Evolutionary conservation across 2,329 filamentous ascomycete genomes (phyloP).

Genomic region (Fusarium annulatum): DNA sequence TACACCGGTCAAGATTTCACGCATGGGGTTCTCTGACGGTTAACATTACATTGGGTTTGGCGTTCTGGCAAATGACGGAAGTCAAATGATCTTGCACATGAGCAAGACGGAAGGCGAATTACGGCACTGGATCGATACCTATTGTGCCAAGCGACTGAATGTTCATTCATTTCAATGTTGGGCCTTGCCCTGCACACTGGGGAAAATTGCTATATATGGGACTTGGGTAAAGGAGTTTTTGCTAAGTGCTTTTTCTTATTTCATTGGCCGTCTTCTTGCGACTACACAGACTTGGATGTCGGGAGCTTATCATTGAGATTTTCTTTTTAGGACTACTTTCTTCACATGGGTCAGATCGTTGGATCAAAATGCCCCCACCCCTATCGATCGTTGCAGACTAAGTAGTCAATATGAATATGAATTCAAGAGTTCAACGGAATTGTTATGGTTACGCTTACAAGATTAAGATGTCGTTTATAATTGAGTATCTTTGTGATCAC

Average conservation of each 20-base stretch:
- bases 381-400: slow-evolving; percentile 40
- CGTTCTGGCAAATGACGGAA: slow-evolving; percentile 43
- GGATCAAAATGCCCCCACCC: slow-evolving; percentile 22
- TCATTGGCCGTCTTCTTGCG: slow-evolving; percentile 13
- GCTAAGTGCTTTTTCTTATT: slow-evolving; percentile 22
- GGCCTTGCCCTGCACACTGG: slow-evolving; percentile 17
- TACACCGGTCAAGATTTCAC: slow-evolving; percentile 15
- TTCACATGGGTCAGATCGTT: slow-evolving; percentile 8
- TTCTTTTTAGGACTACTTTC: not conserved
- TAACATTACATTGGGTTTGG: slow-evolving; percentile 41
- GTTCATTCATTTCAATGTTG: slow-evolving; percentile 35
- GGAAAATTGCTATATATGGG: slow-evolving; percentile 35
- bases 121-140: slow-evolving; percentile 27
- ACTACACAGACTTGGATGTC: slow-evolving; percentile 16
- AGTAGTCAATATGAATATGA: slow-evolving; percentile 32
- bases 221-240: slow-evolving; percentile 43
- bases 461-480: not conserved
- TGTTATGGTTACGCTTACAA: not conserved
- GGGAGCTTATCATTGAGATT: not conserved
- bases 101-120: slow-evolving; percentile 37
- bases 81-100: slow-evolving; percentile 35
- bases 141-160: slow-evolving; percentile 24
- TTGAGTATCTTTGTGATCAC: not conserved
- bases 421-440: not conserved
- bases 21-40: slow-evolving; percentile 23